A percentile compares a stretch with the other conserved stretches of the same genome.
Conservation (phyloP, 2,329 filamentous ascomycete genomes). For the Trichophyton equinum region DNA sequence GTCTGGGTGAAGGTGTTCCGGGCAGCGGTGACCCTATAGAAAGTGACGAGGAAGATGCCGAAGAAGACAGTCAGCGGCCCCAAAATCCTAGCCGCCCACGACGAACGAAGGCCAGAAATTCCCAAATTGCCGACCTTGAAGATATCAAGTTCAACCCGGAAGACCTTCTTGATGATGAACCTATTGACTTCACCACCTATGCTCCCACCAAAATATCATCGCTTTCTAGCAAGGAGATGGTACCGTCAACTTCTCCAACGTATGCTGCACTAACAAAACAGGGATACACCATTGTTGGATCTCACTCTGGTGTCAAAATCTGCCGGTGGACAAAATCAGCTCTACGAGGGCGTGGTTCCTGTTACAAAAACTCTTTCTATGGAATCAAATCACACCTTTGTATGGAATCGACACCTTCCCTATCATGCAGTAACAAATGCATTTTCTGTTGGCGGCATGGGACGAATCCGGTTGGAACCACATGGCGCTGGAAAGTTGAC, state of each 20-base stretch:
- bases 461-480: constrained; percentile 91
- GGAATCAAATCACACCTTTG: constrained; percentile 92
- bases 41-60: constrained; percentile 63
- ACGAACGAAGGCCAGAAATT: constrained; percentile 29
- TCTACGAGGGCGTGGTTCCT: constrained; percentile 80
- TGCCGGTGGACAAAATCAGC: constrained; percentile 98
- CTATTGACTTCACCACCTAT: constrained; percentile 65
- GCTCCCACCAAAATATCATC: constrained; percentile 32
- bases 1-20: constrained; percentile 52
- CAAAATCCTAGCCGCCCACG: constrained; percentile 37
- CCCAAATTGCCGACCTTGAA: constrained; percentile 62
- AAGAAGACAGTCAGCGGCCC: constrained; percentile 54
- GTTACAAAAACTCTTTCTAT: constrained; percentile 97
- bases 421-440: constrained; percentile 96
- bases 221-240: constrained; percentile 67
- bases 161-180: constrained; percentile 35
- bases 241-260: constrained; percentile 78
- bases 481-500: constrained; percentile 93
- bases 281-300: constrained; percentile 88
- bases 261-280: constrained; percentile 86
- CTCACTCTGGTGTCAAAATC: constrained; percentile 92
- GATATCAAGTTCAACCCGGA: constrained; percentile 49
- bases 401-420: constrained; percentile 93
- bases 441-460: constrained; percentile 98
- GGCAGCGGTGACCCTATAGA: constrained; percentile 76